Evolutionary conservation across 805 yeast genomes (phyloP), one percentile per base, ranked within the genome.

Genomic region (Saccharomycopsis sp.): DNA sequence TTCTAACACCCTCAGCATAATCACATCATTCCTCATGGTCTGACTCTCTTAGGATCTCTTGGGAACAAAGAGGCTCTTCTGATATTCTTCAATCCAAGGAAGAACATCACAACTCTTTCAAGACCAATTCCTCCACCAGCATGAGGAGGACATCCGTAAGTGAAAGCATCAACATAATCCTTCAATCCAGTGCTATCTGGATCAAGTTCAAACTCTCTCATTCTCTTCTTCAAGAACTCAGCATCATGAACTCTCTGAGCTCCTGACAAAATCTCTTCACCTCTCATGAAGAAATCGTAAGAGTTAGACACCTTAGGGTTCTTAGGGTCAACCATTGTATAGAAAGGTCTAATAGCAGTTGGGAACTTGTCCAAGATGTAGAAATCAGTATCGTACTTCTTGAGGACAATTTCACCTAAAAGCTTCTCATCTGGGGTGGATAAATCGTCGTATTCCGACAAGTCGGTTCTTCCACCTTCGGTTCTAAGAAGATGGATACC

Each of bases 101-200:
- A 94, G 82, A 94, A 94, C 99, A 94, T 94, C 63, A 94, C 90
- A 41, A 94, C 99, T 79, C 99, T 89, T 78, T 94, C 99, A 65
- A 94, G 78, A 69, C 99, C 99, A 72, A 94, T 94, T 75, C 99
- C 99, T 78, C 99, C 99, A 73, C 99, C 99, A 41, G 97, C 99
- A 69, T 94, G 99, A 54, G 99, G 99, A 64, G 97, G 87, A 79
- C 97, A 93, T 19, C 98, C 99, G 71, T 86, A 93, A 53, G 82
- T 77, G 79, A 94, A 94, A 17, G 97, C 96, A 63, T 93, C 93
- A 60, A 89, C 86, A 75, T 94, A 94, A 71, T 94, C 98, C 70
- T 81, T 80, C 67, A 93, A 76, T 64, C 98, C 99, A 38, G 89
- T 88, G 61, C 81, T 80, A 60, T 77, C 76, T 60, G 96, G 89